Evolutionary conservation across 1,284 basidiomycete genomes (phyloP).

Genomic region (Trichosporon sp.): DNA sequence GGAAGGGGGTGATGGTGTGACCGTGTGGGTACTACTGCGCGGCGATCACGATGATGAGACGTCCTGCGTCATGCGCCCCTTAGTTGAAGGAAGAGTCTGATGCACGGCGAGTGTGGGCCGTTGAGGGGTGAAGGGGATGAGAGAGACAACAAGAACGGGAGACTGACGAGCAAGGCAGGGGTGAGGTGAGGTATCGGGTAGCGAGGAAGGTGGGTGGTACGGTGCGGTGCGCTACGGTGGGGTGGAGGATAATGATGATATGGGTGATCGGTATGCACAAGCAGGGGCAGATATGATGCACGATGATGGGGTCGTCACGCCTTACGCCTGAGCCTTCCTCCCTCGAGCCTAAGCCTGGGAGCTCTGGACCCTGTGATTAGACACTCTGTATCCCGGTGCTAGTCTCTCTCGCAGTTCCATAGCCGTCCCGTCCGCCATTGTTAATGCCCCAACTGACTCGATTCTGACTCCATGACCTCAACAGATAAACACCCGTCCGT

Average conservation of each 20-base stretch:
- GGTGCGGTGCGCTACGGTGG: background rate
- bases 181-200: background rate
- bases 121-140: background rate
- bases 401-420: background rate
- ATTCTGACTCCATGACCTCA: too few species aligned
- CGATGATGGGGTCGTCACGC: slow-evolving; percentile 11
- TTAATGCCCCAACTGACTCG: too few species aligned
- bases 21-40: slow-evolving; percentile 1
- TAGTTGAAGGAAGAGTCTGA: background rate
- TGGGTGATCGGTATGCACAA: slow-evolving; percentile 9
- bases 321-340: background rate
- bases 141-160: slow-evolving; percentile 2
- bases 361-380: slow-evolving; percentile 5
- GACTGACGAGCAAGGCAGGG: background rate
- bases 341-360: too few species aligned
- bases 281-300: slow-evolving; percentile 1
- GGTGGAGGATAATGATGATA: slow-evolving; percentile 15
- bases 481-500: too few species aligned
- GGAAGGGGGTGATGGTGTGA: slow-evolving; percentile 10
- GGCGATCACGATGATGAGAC: slow-evolving; percentile 1
- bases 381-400: background rate
- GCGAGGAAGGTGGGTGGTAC: too few species aligned
- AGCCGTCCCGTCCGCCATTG: too few species aligned
- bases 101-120: slow-evolving; percentile 1
- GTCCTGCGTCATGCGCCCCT: background rate